Evolutionary conservation across 2,329 filamentous ascomycete species (phyloP), one percentile per base, ranked within the genome.

Genomic region (Pseudodiploospora longispora): DNA sequence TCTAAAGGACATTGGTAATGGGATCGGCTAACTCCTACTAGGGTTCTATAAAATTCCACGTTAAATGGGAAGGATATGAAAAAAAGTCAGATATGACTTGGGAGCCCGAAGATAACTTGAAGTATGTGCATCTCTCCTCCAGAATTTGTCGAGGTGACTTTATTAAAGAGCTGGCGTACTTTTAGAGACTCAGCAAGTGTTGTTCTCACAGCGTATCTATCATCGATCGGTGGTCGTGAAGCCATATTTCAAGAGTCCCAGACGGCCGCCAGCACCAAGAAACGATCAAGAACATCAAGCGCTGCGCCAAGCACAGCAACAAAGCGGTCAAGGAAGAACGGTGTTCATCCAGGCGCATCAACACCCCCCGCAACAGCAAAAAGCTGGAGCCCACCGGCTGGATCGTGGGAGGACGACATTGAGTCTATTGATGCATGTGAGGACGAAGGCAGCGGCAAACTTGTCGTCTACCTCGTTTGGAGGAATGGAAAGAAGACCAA

Each of bases 61-160:
- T 93, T 32, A 89, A 91, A 56, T 93, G 87, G 87, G 78, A 86
- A 51, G 86, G 86, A 3, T 93, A 83, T 49, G 78, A 85, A 0
- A 76, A 81, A 49, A 79, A 81, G 49, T 61, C 68, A 0, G 87
- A 93, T 52, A 65, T 78, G 55, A 93, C 87, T 0, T 91, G 85
- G 86, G 87, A 93, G 59, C 82, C 84, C 0, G 82, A 87, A 54
- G 78, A 80, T 8, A 90, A 89, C 47, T 53, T 65, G 6, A 36
- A 50, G 63, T 64, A 51, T 40, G 57, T 47, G 19, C 9, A 5
- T 1, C 5, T 19, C 32, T 12, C 12, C 32, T 34, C 32, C 9
- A 34, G 19, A 19, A 19, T 19, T 19, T 19, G 19, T 19, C 19
- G 19, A 9, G 6, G 41, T 46, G 49, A 38, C 46, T 30, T 8